phyloP scores from a whole-genome alignment of 148 eudicot species.

The Fagopyrum esculentum region DNA sequence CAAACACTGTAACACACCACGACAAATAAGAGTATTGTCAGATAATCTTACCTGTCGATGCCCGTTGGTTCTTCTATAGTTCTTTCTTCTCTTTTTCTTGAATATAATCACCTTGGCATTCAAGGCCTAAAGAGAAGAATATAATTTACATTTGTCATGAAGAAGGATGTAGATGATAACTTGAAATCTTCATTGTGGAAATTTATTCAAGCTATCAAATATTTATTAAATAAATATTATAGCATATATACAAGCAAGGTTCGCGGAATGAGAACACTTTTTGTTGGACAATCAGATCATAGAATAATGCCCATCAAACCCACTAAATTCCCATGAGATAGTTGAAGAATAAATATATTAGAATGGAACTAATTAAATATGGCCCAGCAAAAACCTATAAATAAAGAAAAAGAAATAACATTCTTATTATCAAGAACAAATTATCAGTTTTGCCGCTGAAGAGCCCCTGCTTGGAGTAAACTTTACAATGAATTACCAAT shows the following conservation, averaged over 20 bases:
- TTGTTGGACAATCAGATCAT: neutral
- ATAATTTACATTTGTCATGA: neutral
- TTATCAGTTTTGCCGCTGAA: neutral
- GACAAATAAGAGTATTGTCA: neutral
- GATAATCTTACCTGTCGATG: constrained; percentile 69
- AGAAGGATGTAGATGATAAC: neutral
- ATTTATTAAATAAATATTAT: neutral
- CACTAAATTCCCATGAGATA: neutral
- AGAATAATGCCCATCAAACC: neutral
- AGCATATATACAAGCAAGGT: neutral
- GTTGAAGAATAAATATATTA: constrained; percentile 1
- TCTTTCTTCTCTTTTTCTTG: constrained; percentile 96
- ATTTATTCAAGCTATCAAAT: neutral
- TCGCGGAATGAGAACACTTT: neutral
- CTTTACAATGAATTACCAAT: neutral
- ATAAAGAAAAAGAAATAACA: neutral
- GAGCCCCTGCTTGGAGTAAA: neutral
- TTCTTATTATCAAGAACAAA: neutral
- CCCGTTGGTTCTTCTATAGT: constrained; percentile 85
- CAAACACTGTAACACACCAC: neutral
- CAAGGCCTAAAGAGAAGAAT: constrained; percentile 49
- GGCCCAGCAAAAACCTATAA: neutral
- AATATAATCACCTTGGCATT: constrained; percentile 96
- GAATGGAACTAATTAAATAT: neutral
- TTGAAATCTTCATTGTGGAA: neutral